Conservation (phyloP, 2,329 filamentous ascomycete genomes). For the Cladosporium sp. region DNA sequence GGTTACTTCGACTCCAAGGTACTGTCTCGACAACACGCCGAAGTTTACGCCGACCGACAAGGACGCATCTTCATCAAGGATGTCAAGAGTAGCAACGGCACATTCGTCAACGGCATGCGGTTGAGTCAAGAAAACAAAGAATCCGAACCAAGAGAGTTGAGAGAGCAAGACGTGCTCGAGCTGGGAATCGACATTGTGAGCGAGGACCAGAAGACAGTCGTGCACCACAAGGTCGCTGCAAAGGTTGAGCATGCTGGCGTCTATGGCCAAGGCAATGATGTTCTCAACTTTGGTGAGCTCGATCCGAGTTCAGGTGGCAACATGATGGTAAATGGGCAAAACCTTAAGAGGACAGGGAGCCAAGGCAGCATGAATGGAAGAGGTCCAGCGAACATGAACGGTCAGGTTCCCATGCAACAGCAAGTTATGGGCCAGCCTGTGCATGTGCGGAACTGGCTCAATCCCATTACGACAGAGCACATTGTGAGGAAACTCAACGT, state of each 20-base stretch:
- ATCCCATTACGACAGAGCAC: conserved; percentile 88
- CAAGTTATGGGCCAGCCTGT: conserved; percentile 69
- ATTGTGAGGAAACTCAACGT: conserved; percentile 87
- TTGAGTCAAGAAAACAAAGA: conserved; percentile 93
- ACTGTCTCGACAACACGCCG: conserved; percentile 90
- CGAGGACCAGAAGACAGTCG: conserved; percentile 97
- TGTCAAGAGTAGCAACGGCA: conserved; percentile 97
- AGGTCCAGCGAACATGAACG: conserved; percentile 58
- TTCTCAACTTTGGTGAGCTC: conserved; percentile 88
- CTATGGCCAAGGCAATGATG: conserved; percentile 71
- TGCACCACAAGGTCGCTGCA: conserved; percentile 96
- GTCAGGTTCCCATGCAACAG: conserved; percentile 57
- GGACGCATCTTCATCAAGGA: conserved; percentile 90
- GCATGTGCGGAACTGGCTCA: conserved; percentile 79
- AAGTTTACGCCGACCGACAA: conserved; percentile 81
- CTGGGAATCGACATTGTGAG: conserved; percentile 98
- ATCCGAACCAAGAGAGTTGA: conserved; percentile 90
- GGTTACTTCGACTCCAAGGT: conserved; percentile 99
- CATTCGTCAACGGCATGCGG: conserved; percentile 91
- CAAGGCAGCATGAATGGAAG: conserved; percentile 57
- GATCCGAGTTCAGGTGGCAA: conserved; percentile 74
- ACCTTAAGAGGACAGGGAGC: conserved; percentile 62
- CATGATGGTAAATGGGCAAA: conserved; percentile 65
- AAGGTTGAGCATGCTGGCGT: conserved; percentile 95
- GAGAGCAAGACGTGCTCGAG: conserved; percentile 88